Evolutionary conservation across 139 green algal species (phyloP).

Genomic region (Tetradesmus lagerheimii): DNA sequence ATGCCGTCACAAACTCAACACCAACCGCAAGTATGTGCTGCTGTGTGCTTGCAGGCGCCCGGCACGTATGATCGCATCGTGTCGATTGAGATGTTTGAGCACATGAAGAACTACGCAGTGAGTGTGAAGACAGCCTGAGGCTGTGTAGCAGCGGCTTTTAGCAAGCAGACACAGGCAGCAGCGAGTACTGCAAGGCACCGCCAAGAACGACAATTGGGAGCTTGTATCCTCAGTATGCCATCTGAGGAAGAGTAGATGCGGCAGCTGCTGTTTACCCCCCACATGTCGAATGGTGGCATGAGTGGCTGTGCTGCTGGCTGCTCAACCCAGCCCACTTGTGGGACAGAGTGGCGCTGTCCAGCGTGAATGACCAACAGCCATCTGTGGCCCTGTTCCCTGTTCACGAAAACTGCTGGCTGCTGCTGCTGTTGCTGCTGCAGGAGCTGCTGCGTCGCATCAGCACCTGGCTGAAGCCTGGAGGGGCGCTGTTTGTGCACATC

Average conservation of each 20-base stretch:
- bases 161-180: no score
- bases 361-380: no score
- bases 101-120: slow-evolving; percentile 86
- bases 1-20: no score
- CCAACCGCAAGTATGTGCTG: not conserved
- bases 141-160: no score
- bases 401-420: not conserved
- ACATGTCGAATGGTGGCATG: no score
- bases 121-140: not conserved
- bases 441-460: slow-evolving; percentile 78
- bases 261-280: no score
- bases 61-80: slow-evolving; percentile 90
- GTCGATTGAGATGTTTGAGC: slow-evolving; percentile 98
- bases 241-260: no score
- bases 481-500: slow-evolving; percentile 95
- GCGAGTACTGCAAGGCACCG: not conserved
- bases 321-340: no score
- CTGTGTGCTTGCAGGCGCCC: slow-evolving; percentile 48
- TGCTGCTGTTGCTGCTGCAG: slow-evolving; percentile 39
- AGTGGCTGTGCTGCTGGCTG: not conserved
- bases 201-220: no score
- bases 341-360: no score
- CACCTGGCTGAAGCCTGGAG: slow-evolving; percentile 84
- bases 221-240: no score
- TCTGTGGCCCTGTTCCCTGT: not conserved